Conservation (phyloP, 345 rosid species). For the Sapria himalayana region DNA sequence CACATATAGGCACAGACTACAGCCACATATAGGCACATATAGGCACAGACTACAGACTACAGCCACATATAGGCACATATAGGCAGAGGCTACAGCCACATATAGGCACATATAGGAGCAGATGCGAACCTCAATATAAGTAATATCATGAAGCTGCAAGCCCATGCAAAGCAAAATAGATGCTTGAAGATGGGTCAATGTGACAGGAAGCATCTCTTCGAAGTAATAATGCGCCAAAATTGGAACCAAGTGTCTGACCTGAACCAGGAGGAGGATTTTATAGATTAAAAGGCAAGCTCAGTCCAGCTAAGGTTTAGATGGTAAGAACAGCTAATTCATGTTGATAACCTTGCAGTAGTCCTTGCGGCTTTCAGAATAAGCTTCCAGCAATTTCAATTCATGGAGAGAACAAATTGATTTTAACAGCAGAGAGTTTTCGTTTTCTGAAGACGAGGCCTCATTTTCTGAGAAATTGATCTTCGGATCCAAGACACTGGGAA, state of each 20-base stretch:
- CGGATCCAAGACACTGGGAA: conserved; percentile 71
- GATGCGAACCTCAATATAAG: conserved; percentile 43
- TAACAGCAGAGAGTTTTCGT: too few relatives aligned
- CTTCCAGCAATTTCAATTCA: conserved; percentile 50
- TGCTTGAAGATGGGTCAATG: conserved; percentile 60
- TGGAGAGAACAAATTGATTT: conserved; percentile 35
- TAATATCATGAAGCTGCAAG: conserved; percentile 49
- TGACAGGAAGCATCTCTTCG: conserved; percentile 59
- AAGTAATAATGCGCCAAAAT: conserved; percentile 56
- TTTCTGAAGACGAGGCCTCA: too few relatives aligned
- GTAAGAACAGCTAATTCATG: too few relatives aligned
- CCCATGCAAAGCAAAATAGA: conserved; percentile 71
- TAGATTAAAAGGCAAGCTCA: too few relatives aligned
- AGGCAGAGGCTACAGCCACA: neutral
- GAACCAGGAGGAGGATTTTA: conserved; percentile 12
- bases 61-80: neutral
- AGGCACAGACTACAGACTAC: neutral
- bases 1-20: neutral
- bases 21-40: neutral
- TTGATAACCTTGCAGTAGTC: too few relatives aligned
- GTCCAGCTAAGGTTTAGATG: too few relatives aligned
- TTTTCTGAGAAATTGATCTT: conserved; percentile 37
- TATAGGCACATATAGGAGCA: neutral
- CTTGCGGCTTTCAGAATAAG: conserved; percentile 41
- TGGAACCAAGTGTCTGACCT: conserved; percentile 51